Conservation (phyloP, 768 basidiomycete species). For the Saitozyma sp. region DNA sequence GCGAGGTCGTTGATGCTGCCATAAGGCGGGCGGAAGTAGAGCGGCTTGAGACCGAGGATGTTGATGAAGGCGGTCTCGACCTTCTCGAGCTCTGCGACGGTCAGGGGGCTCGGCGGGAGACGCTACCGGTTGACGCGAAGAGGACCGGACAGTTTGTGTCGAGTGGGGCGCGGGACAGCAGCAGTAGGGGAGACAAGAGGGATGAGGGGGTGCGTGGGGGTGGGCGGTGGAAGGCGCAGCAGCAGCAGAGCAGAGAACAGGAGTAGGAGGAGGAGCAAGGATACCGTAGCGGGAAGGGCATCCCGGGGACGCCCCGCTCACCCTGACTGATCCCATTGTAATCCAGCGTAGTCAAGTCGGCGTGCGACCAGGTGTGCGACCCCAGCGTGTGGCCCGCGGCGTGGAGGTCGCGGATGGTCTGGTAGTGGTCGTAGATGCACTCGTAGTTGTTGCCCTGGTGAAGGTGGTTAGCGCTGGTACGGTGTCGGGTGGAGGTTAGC, state of each 20-base stretch:
- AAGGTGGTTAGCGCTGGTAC: no score
- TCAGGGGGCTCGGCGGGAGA: background rate
- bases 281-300: no score
- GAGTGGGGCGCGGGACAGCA: constrained; percentile 7
- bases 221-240: no score
- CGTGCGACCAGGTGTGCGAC: constrained; percentile 50
- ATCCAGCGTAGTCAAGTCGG: constrained; percentile 42
- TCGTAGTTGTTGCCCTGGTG: constrained; percentile 49
- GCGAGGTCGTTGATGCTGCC: constrained; percentile 49
- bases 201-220: no score
- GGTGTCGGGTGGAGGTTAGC: no score
- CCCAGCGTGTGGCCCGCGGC: constrained; percentile 49
- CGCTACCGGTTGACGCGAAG: no score
- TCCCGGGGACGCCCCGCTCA: background rate
- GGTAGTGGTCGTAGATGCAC: constrained; percentile 49
- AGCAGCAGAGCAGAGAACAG: no score
- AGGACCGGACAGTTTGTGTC: background rate
- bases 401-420: constrained; percentile 37
- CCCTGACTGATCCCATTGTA: constrained; percentile 34
- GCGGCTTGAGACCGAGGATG: constrained; percentile 48
- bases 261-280: no score
- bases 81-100: constrained; percentile 31
- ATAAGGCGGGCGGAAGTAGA: constrained; percentile 51
- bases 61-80: constrained; percentile 49
- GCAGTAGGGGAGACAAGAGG: background rate